Percentiles rank a stretch among this genome's conserved stretches.
phyloP scores from a whole-genome alignment of 148 eudicot species.

The Chenopodium album region DNA sequence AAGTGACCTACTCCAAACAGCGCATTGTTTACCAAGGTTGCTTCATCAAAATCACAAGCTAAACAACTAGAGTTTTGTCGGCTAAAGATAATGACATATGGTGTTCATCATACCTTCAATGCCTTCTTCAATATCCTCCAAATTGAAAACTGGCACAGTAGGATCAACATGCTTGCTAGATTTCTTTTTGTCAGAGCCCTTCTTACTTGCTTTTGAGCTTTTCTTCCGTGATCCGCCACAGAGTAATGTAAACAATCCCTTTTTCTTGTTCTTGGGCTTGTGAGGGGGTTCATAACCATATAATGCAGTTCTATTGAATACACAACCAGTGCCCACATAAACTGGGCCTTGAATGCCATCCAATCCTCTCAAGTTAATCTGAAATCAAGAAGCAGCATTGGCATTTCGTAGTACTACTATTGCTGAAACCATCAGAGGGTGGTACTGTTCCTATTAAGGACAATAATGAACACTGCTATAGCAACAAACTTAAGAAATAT shows the following conservation, averaged over 20 bases:
- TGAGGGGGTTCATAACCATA: slow-evolving; percentile 50
- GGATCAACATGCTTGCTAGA: slow-evolving; percentile 40
- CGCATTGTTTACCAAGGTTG: neutral
- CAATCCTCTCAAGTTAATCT: slow-evolving; percentile 50
- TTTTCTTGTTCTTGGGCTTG: slow-evolving; percentile 41
- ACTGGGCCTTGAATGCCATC: slow-evolving; percentile 57
- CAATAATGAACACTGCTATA: neutral
- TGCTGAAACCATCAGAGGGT: too few species aligned
- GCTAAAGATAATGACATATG: neutral
- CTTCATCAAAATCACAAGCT: neutral
- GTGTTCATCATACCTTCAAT: slow-evolving; percentile 35
- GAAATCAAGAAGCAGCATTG: neutral
- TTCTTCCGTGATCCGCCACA: slow-evolving; percentile 47
- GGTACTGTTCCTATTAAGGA: neutral
- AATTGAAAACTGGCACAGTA: slow-evolving; percentile 44
- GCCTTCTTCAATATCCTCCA: slow-evolving; percentile 55
- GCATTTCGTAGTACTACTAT: neutral
- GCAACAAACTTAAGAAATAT: neutral
- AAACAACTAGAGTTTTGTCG: neutral
- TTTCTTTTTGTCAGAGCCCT: slow-evolving; percentile 40
- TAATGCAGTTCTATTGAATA: slow-evolving; percentile 51
- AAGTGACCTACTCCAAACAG: neutral
- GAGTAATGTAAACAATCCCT: slow-evolving; percentile 36
- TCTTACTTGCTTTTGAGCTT: slow-evolving; percentile 33
- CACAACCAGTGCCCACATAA: slow-evolving; percentile 55